phyloP scores from a whole-genome alignment of 805 yeast genomes.

The Candida morakotiae region DNA sequence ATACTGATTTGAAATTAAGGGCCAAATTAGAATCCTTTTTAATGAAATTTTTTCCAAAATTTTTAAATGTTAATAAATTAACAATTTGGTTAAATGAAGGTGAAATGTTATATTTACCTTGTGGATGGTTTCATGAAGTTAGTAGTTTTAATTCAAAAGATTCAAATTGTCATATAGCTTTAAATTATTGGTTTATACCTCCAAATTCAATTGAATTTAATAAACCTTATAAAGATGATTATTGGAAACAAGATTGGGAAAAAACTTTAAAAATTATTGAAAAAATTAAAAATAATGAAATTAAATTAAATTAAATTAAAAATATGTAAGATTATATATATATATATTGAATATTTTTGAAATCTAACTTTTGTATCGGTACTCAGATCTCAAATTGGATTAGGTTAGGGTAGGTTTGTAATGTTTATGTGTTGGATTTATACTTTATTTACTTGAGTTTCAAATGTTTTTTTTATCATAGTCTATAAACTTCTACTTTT shows the following conservation, averaged over 20 bases:
- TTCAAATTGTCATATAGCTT: constrained; percentile 50
- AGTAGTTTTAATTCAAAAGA: constrained; percentile 49
- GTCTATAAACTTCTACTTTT: too few species aligned
- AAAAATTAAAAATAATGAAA: neutral
- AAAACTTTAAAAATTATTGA: constrained; percentile 34
- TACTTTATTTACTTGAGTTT: too few species aligned
- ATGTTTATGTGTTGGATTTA: too few species aligned
- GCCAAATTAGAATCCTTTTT: constrained; percentile 31
- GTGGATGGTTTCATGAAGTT: constrained; percentile 84
- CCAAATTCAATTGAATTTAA: constrained; percentile 38
- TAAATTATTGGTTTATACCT: constrained; percentile 75
- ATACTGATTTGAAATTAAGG: constrained; percentile 20
- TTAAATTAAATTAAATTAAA: neutral
- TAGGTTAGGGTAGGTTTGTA: too few species aligned
- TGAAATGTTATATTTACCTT: constrained; percentile 65
- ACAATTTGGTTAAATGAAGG: constrained; percentile 55
- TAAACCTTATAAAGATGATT: constrained; percentile 43
- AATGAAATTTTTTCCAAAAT: constrained; percentile 44
- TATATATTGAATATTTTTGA: too few species aligned
- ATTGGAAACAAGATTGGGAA: constrained; percentile 52
- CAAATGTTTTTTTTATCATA: too few species aligned
- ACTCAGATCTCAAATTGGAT: too few species aligned
- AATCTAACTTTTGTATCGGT: too few species aligned
- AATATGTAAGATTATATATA: too few species aligned
- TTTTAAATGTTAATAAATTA: constrained; percentile 37